These are phyloP conservation scores for Centrapalus pauciflorus DNA, from an alignment of 129 eudicot genomes.

Conservation along the genomic window DNA sequence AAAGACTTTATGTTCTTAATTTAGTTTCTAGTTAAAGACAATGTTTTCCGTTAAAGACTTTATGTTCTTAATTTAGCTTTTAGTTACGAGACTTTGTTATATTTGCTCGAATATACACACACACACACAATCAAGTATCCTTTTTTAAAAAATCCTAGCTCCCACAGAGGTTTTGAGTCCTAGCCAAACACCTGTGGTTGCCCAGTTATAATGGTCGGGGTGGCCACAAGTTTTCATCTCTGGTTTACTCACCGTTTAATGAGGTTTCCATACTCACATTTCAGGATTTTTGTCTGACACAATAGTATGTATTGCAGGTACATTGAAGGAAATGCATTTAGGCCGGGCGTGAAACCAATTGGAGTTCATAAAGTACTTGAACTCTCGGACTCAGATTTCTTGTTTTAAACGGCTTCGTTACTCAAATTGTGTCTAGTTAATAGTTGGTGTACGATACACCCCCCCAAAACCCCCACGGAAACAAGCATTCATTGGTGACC, in stretches of 20 bases:
- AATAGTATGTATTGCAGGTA: conserved; percentile 47
- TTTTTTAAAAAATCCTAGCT: too few relatives aligned
- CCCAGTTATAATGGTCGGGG: too few relatives aligned
- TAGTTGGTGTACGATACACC: not conserved
- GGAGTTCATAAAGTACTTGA: conserved; percentile 92
- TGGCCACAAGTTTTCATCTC: not conserved
- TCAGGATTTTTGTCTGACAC: conserved; percentile 14
- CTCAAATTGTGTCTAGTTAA: not conserved
- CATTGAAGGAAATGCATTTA: conserved; percentile 87
- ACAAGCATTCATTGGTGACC: not conserved
- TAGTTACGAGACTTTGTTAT: too few relatives aligned
- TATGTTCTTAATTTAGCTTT: too few relatives aligned
- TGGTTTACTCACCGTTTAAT: too few relatives aligned
- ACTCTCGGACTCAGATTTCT: conserved; percentile 80
- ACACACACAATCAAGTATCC: too few relatives aligned
- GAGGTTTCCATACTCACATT: not conserved
- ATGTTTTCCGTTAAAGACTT: too few relatives aligned
- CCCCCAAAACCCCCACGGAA: conserved; percentile 18
- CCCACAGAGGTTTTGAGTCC: conserved; percentile 5
- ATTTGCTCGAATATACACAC: too few relatives aligned
- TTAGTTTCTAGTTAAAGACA: too few relatives aligned
- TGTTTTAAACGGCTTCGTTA: conserved; percentile 30
- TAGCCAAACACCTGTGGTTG: not conserved
- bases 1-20: too few relatives aligned
- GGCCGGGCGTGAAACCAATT: conserved; percentile 80